Evolutionary conservation across 2,329 filamentous ascomycete species (phyloP), one percentile per base, ranked within the genome.

Genomic region (Calonectria multiphialidica): DNA sequence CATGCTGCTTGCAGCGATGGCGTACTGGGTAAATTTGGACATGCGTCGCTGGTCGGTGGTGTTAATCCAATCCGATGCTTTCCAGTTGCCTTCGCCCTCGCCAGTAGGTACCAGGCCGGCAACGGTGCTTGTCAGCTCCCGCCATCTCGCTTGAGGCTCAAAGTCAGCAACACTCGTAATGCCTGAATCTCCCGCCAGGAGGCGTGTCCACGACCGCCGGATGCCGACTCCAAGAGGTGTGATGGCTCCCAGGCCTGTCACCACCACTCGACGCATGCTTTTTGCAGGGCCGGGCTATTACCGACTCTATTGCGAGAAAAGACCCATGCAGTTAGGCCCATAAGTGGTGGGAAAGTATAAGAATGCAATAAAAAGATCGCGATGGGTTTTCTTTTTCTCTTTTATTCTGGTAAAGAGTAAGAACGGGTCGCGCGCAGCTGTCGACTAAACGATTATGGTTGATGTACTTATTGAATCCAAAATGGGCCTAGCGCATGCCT

Each of bases 11-110:
- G 96, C 95, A 15, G 94, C 95, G 80, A 98, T 89, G 16, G 96
- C 96, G 85, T 97, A 98, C 83, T 98, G 96, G 5, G 95, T 91
- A 81, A 98, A 98, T 28, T 87, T 89, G n/a, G 97, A 95, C 92
- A 97, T 97, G 80, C 95, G 93, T 5, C 95, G 91, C 80, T 90
- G 88, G 70, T 92, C 90, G 1, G 86, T 81, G 28, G 84, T 81
- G 55, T 82, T 83, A 63, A 91, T 79, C 88, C 90, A 93, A 76
- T 92, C 88, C 13, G 84, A 82, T 1, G 88, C 80, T 35, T 83
- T 82, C 91, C 89, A 92, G 53, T 86, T 76, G 83, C 85, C 80
- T 68, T 85, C 80, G 68, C 80, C 81, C 6, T 82, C 74, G 7
- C 81, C 81, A 53, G 80, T 82, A 1, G 96, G 95, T 1, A 99